Conservation (phyloP, 116 monocot species). For the Cymodocea nodosa region DNA sequence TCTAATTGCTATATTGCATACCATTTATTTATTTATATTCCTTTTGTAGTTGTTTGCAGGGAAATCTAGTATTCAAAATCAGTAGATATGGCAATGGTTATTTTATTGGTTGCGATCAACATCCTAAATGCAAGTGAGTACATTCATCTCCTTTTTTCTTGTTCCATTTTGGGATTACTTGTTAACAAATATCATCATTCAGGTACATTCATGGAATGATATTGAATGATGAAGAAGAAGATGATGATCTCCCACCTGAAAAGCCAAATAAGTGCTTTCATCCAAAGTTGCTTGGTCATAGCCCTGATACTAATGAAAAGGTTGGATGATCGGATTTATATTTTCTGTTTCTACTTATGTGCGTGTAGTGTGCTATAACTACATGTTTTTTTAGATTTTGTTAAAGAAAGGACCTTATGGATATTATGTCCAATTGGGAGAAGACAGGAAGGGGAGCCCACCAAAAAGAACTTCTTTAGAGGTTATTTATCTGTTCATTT, state of each 20-base stretch:
- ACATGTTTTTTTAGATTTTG: slow-evolving; percentile 37
- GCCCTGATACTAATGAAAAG: slow-evolving; percentile 57
- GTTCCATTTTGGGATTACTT: not conserved
- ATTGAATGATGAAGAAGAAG: slow-evolving; percentile 59
- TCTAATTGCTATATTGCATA: too few relatives aligned
- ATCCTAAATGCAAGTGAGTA: slow-evolving; percentile 95
- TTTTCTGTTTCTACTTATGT: not conserved
- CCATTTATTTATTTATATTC: not conserved
- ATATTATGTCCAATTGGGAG: slow-evolving; percentile 85
- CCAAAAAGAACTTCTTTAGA: slow-evolving; percentile 78
- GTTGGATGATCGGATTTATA: slow-evolving; percentile 15
- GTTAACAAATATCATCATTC: not conserved
- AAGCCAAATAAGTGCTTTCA: slow-evolving; percentile 48
- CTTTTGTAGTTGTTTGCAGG: slow-evolving; percentile 57
- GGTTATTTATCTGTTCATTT: slow-evolving; percentile 18
- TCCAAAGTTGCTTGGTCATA: slow-evolving; percentile 54
- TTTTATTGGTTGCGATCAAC: slow-evolving; percentile 96
- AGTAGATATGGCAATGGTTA: slow-evolving; percentile 92
- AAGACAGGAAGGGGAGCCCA: slow-evolving; percentile 50
- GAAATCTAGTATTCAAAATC: slow-evolving; percentile 79
- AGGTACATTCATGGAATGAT: slow-evolving; percentile 60
- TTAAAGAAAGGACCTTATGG: slow-evolving; percentile 96
- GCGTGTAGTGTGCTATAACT: not conserved
- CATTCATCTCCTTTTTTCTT: not conserved
- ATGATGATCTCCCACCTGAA: slow-evolving; percentile 31